Percentiles rank a stretch among this genome's conserved stretches.
These are phyloP conservation scores for Penicillium bovifimosum DNA, from an alignment of 495 filamentous ascomycete genomes.

Conservation along the genomic window DNA sequence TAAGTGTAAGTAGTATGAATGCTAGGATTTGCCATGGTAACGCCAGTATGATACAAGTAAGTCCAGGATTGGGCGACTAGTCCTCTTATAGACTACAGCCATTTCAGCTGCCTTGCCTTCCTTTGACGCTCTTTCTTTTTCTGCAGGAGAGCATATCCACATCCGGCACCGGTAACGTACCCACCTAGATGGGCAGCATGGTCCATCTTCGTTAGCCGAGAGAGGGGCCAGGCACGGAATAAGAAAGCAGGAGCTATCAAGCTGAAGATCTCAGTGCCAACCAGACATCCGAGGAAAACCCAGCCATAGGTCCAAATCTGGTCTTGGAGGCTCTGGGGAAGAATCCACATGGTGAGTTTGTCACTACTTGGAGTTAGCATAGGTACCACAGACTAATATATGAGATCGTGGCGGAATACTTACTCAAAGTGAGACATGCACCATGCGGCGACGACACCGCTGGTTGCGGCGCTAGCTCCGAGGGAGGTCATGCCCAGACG, in stretches of 20 bases:
- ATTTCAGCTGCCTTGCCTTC: conserved; percentile 14
- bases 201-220: conserved; percentile 46
- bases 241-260: conserved; percentile 26
- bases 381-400: background rate
- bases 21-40: background rate
- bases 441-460: conserved; percentile 61
- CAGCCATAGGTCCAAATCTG: conserved; percentile 31
- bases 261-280: conserved; percentile 36
- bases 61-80: no score
- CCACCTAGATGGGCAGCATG: conserved; percentile 71
- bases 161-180: conserved; percentile 46
- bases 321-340: conserved; percentile 36
- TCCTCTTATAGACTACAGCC: conserved; percentile 6
- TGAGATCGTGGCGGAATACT: conserved; percentile 5
- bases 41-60: conserved; percentile 4
- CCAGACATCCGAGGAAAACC: conserved; percentile 32
- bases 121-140: conserved; percentile 16
- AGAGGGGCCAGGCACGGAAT: conserved; percentile 19
- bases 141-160: conserved; percentile 23
- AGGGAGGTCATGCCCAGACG: conserved; percentile 50
- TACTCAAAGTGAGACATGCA: conserved; percentile 59
- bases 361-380: conserved; percentile 24
- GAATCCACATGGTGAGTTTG: conserved; percentile 38
- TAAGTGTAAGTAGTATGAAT: background rate
- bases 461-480: conserved; percentile 70